These are phyloP conservation scores for Aspergillus sclerotialis DNA, from an alignment of 2,329 filamentous ascomycete species.

Conservation along the genomic window DNA sequence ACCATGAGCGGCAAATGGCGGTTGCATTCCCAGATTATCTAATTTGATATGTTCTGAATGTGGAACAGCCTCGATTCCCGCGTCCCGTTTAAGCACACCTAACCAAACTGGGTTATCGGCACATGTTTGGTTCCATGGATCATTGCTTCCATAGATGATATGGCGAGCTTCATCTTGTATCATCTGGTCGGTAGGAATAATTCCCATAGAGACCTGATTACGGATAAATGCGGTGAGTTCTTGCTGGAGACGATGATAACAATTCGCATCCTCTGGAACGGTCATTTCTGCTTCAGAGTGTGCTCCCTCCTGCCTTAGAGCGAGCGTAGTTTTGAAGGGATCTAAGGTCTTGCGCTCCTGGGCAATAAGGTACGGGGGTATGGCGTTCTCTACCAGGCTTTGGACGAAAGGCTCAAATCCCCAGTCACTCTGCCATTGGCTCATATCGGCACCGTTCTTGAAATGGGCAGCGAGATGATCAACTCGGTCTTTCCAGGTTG, in stretches of 20 bases:
- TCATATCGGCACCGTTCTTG: slow-evolving; percentile 31
- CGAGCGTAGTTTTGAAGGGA: slow-evolving; percentile 23
- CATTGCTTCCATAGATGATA: slow-evolving; percentile 27
- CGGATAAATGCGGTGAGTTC: slow-evolving; percentile 35
- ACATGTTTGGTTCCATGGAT: slow-evolving; percentile 38
- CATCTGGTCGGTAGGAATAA: slow-evolving; percentile 30
- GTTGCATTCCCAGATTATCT: slow-evolving; percentile 34
- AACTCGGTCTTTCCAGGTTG: slow-evolving; percentile 37
- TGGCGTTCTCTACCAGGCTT: slow-evolving; percentile 30
- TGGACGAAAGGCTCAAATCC: slow-evolving; percentile 33
- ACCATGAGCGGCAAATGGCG: slow-evolving; percentile 35
- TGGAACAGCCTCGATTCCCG: slow-evolving; percentile 27
- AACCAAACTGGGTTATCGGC: slow-evolving; percentile 43
- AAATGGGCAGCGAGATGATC: slow-evolving; percentile 37
- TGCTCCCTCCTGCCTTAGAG: slow-evolving; percentile 6
- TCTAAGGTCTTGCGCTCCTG: slow-evolving; percentile 23
- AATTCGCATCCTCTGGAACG: slow-evolving; percentile 32
- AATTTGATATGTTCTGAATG: slow-evolving; percentile 28
- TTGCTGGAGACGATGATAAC: slow-evolving; percentile 33
- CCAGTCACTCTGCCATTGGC: slow-evolving; percentile 32
- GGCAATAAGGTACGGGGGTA: slow-evolving; percentile 32
- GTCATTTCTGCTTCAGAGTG: slow-evolving; percentile 10
- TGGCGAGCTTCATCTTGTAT: slow-evolving; percentile 29
- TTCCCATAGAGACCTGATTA: slow-evolving; percentile 24
- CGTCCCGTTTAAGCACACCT: slow-evolving; percentile 37